Conservation (phyloP, 2,329 filamentous ascomycete genomes). For the Ophiosphaerella narmari region DNA sequence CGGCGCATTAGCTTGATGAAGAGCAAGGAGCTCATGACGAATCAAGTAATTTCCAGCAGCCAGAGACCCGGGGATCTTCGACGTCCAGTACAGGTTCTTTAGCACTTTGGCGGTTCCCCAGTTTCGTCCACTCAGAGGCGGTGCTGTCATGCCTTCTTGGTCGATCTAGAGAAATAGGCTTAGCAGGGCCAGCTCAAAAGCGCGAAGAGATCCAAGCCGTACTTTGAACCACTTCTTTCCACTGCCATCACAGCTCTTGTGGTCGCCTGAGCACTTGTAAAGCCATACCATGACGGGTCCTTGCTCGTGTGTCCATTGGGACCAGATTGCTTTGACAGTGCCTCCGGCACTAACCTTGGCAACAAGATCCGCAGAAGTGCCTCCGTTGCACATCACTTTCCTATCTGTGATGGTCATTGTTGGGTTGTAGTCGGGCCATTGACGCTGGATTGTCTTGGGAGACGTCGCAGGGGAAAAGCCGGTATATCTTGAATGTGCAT, state of each 20-base stretch:
- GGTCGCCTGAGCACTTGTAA: slow-evolving; percentile 55
- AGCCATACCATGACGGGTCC: slow-evolving; percentile 64
- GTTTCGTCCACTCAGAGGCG: slow-evolving; percentile 51
- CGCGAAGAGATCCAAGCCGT: slow-evolving; percentile 7
- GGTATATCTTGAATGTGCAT: slow-evolving; percentile 53
- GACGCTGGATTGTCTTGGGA: slow-evolving; percentile 60
- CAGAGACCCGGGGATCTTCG: slow-evolving; percentile 56
- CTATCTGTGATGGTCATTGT: slow-evolving; percentile 54
- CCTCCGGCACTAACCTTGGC: slow-evolving; percentile 56
- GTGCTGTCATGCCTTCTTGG: slow-evolving; percentile 57
- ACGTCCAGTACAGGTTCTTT: slow-evolving; percentile 58
- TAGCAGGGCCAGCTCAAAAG: not conserved
- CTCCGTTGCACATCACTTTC: slow-evolving; percentile 62
- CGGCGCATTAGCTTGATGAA: slow-evolving; percentile 58
- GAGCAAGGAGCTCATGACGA: slow-evolving; percentile 61
- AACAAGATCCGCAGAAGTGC: slow-evolving; percentile 44
- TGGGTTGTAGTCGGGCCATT: slow-evolving; percentile 64
- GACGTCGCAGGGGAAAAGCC: slow-evolving; percentile 56
- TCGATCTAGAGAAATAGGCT: slow-evolving; percentile 42
- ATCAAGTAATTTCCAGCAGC: slow-evolving; percentile 42
- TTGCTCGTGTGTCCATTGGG: slow-evolving; percentile 63
- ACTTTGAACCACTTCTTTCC: slow-evolving; percentile 62
- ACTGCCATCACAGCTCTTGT: slow-evolving; percentile 57
- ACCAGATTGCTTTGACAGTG: slow-evolving; percentile 59
- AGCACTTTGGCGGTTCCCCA: slow-evolving; percentile 58